Conservation (phyloP, 2,329 filamentous ascomycete species). For the Chaetomium sp. region DNA sequence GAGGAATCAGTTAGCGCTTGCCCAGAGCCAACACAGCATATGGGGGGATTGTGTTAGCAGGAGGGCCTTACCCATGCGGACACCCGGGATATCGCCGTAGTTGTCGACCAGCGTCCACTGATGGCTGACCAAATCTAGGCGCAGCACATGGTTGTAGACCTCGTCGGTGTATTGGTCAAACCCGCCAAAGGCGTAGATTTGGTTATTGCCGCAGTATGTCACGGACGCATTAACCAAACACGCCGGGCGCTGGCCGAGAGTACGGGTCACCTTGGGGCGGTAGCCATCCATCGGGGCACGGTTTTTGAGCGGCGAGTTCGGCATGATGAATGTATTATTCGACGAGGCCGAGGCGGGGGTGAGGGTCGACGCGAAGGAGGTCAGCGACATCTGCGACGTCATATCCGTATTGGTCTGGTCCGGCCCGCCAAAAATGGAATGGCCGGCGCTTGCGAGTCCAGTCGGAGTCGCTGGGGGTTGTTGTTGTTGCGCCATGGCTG, state of each 20-base stretch:
- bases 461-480: slow-evolving; percentile 16
- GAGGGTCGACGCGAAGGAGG: slow-evolving; percentile 25
- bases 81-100: slow-evolving; percentile 94
- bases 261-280: slow-evolving; percentile 74
- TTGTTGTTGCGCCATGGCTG: slow-evolving; percentile 19
- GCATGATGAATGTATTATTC: slow-evolving; percentile 85
- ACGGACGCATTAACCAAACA: slow-evolving; percentile 97
- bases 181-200: slow-evolving; percentile 96
- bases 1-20: slow-evolving; percentile 9
- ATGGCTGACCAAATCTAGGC: slow-evolving; percentile 76
- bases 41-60: neutral
- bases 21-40: neutral
- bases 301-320: slow-evolving; percentile 69
- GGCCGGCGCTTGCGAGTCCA: slow-evolving; percentile 13
- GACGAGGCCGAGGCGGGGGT: slow-evolving; percentile 49
- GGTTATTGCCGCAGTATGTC: slow-evolving; percentile 95
- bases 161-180: slow-evolving; percentile 99
- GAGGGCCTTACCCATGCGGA: slow-evolving; percentile 70
- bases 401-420: slow-evolving; percentile 26
- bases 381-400: slow-evolving; percentile 21
- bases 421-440: slow-evolving; percentile 40
- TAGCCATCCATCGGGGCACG: slow-evolving; percentile 65
- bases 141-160: slow-evolving; percentile 95
- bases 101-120: slow-evolving; percentile 97
- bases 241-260: slow-evolving; percentile 74